Conservation (phyloP, 129 eudicot genomes). For the Flaveria brownii region DNA sequence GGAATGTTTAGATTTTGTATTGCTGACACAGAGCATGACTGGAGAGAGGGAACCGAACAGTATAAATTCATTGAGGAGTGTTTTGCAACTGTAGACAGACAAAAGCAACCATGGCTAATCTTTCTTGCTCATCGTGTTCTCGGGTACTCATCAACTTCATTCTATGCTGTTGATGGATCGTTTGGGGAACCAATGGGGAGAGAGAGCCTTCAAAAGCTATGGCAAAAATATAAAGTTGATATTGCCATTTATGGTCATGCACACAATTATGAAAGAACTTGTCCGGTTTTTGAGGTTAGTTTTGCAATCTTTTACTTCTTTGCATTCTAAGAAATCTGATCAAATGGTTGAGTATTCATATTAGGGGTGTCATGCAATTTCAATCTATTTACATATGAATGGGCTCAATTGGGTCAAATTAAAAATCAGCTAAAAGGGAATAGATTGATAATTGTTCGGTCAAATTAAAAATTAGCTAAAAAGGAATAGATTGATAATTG, state of each 20-base stretch:
- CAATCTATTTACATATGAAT: neutral
- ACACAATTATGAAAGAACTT: slow-evolving; percentile 76
- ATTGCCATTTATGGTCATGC: slow-evolving; percentile 75
- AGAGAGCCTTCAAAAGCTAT: slow-evolving; percentile 63
- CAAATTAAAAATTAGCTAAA: neutral
- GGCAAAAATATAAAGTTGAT: slow-evolving; percentile 83
- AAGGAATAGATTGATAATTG: neutral
- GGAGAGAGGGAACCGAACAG: slow-evolving; percentile 83
- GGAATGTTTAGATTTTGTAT: slow-evolving; percentile 82
- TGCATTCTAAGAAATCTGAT: neutral
- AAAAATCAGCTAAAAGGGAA: neutral
- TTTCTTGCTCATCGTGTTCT: slow-evolving; percentile 72
- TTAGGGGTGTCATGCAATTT: neutral
- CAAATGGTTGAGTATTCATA: neutral
- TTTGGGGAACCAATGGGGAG: slow-evolving; percentile 77
- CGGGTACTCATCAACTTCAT: slow-evolving; percentile 65
- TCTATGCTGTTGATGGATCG: slow-evolving; percentile 50
- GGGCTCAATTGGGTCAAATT: neutral
- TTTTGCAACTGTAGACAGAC: slow-evolving; percentile 66
- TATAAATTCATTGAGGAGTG: slow-evolving; percentile 72
- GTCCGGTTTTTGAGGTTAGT: slow-evolving; percentile 67
- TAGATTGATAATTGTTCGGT: neutral
- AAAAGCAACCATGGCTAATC: slow-evolving; percentile 76
- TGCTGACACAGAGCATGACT: slow-evolving; percentile 79
- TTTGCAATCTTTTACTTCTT: neutral